Evolutionary conservation across 2,329 filamentous ascomycete species (phyloP).

Genomic region (Bimuria novae-zelandiae): DNA sequence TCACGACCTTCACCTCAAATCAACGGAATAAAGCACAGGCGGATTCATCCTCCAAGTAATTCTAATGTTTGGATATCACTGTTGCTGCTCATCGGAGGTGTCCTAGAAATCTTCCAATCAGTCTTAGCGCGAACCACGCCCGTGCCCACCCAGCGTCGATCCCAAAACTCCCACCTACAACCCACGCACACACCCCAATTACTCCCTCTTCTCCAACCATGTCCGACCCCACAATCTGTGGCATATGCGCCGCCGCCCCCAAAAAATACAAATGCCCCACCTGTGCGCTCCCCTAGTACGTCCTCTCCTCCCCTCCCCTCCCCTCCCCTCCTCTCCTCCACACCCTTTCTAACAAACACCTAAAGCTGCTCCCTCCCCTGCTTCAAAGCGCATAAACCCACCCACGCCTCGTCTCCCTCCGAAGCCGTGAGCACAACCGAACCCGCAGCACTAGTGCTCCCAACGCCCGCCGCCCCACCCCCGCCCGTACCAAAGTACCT

Average conservation of each 20-base stretch:
- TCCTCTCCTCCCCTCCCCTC: neutral
- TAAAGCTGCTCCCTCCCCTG: constrained; percentile 38
- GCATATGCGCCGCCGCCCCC: constrained; percentile 49
- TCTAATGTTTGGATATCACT: no score
- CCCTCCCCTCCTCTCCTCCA: neutral
- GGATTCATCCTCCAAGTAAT: no score
- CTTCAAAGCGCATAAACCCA: constrained; percentile 39
- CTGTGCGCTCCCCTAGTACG: constrained; percentile 53
- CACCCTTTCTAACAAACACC: constrained; percentile 11
- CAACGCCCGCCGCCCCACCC: constrained; percentile 30
- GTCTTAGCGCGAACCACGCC: neutral
- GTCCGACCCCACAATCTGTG: constrained; percentile 41
- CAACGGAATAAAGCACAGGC: no score
- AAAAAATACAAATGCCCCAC: constrained; percentile 58
- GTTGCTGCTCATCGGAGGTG: no score
- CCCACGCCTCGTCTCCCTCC: constrained; percentile 19
- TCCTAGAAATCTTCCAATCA: constrained; percentile 34
- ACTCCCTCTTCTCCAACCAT: no score
- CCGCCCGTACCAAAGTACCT: constrained; percentile 38
- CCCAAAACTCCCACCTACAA: neutral
- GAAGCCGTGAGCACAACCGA: constrained; percentile 5
- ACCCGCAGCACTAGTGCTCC: constrained; percentile 10
- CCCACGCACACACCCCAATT: neutral
- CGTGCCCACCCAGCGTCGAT: neutral
- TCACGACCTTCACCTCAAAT: no score